Conservation (phyloP, 2,329 filamentous ascomycete genomes). For the Fusarium paranaense region DNA sequence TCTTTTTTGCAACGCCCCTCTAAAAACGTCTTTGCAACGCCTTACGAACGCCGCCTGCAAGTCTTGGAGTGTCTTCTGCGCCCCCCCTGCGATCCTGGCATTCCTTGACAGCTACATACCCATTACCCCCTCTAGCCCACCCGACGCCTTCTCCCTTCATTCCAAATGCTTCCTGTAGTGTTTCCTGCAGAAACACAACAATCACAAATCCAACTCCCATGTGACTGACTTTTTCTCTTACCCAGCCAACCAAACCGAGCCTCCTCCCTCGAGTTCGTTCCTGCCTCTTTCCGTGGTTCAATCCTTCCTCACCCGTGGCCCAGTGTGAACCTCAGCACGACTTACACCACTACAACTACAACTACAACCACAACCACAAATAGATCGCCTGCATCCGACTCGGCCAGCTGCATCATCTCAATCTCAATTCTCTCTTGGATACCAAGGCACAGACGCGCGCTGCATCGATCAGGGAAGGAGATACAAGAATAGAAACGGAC, state of each 20-base stretch:
- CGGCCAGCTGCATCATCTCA: slow-evolving; percentile 1
- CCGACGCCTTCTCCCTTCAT: slow-evolving; percentile 43
- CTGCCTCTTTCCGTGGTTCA: slow-evolving; percentile 21
- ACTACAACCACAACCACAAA: background rate
- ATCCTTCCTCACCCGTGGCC: slow-evolving; percentile 6
- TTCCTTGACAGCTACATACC: slow-evolving; percentile 33
- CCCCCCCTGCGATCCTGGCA: slow-evolving; percentile 37
- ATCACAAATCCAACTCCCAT: slow-evolving; percentile 23
- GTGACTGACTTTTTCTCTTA: slow-evolving; percentile 36
- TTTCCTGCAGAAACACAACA: slow-evolving; percentile 39
- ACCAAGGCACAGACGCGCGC: slow-evolving; percentile 7
- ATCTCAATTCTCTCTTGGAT: slow-evolving; percentile 37
- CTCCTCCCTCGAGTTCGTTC: slow-evolving; percentile 22
- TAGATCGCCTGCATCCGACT: slow-evolving; percentile 2
- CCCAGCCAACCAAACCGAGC: slow-evolving; percentile 38
- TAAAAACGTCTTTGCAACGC: slow-evolving; percentile 12
- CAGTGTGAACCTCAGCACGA: slow-evolving; percentile 17
- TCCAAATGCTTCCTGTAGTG: slow-evolving; percentile 34
- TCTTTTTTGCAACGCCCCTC: slow-evolving; percentile 7
- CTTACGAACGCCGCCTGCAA: slow-evolving; percentile 7
- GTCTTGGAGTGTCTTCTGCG: slow-evolving; percentile 14
- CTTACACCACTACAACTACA: slow-evolving; percentile 29
- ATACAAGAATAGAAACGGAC: slow-evolving; percentile 11
- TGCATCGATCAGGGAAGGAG: slow-evolving; percentile 3
- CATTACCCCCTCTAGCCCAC: slow-evolving; percentile 30